Evolutionary conservation across 306 rosid genomes (phyloP).

Genomic region (Mimosa bimucronata): DNA sequence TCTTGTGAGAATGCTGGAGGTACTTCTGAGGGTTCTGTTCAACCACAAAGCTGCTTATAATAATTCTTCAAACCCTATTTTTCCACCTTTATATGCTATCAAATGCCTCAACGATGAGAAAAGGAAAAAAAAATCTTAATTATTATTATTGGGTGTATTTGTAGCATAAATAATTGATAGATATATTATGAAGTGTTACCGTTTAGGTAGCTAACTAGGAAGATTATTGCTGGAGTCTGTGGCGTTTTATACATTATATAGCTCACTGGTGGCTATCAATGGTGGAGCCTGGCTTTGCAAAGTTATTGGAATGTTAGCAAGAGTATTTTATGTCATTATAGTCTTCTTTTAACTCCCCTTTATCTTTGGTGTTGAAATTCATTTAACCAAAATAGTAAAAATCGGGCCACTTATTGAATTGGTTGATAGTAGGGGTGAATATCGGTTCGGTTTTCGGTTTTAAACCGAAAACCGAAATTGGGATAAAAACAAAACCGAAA

Average conservation of each 20-base stretch:
- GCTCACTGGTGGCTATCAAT: neutral
- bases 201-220: neutral
- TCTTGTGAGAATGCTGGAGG: constrained; percentile 49
- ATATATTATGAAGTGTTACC: too few species aligned
- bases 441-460: too few species aligned
- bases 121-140: neutral
- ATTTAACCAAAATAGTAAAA: too few species aligned
- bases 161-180: neutral
- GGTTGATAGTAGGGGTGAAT: too few species aligned
- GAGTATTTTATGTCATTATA: too few species aligned
- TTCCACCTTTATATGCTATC: neutral
- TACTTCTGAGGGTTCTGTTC: constrained; percentile 42
- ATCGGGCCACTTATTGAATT: too few species aligned
- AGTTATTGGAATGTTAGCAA: too few species aligned
- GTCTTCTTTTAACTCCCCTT: too few species aligned
- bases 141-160: neutral
- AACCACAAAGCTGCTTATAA: constrained; percentile 53
- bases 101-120: neutral
- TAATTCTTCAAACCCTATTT: neutral
- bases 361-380: too few species aligned
- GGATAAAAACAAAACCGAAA: too few species aligned
- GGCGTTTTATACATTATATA: neutral
- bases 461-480: too few species aligned
- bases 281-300: constrained; percentile 11
- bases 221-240: neutral